A percentile compares a stretch with the other conserved stretches of the same genome.
Conservation (phyloP, 352 stramenopile species). For the Phytophthora litchii region DNA sequence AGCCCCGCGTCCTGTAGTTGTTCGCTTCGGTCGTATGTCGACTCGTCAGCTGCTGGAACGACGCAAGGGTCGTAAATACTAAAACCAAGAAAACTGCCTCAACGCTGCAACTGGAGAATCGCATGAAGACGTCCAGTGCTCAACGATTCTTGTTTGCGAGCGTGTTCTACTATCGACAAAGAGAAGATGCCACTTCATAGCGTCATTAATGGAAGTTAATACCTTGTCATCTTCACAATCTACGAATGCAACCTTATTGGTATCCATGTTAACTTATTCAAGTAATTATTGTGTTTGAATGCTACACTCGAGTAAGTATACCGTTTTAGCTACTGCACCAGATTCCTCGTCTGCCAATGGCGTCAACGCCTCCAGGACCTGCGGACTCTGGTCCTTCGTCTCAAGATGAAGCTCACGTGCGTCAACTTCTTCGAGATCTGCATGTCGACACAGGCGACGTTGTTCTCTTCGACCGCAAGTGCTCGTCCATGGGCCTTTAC, state of each 20-base stretch:
- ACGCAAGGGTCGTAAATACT: constrained; percentile 41
- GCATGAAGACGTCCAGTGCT: neutral
- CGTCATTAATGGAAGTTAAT: constrained; percentile 7
- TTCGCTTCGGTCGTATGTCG: constrained; percentile 78
- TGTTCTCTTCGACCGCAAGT: constrained; percentile 84
- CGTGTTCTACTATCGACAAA: constrained; percentile 11
- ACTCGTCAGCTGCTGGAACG: constrained; percentile 40
- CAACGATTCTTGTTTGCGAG: constrained; percentile 8
- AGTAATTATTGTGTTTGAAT: no score
- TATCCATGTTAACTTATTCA: no score
- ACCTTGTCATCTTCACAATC: neutral
- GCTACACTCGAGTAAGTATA: no score
- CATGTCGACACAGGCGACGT: constrained; percentile 78
- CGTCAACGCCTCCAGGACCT: neutral
- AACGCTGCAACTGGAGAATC: neutral
- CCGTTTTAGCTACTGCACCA: no score
- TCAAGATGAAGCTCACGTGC: constrained; percentile 26
- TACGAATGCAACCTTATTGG: no score
- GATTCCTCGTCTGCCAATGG: neutral
- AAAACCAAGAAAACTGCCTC: constrained; percentile 9
- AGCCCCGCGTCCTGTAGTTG: constrained; percentile 77
- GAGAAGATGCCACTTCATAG: constrained; percentile 8
- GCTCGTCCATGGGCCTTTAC: constrained; percentile 76
- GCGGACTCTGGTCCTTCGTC: neutral
- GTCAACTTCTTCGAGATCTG: constrained; percentile 57